These are phyloP conservation scores for Zalaria sp. DNA, from an alignment of 2,329 filamentous ascomycete species.

Conservation along the genomic window DNA sequence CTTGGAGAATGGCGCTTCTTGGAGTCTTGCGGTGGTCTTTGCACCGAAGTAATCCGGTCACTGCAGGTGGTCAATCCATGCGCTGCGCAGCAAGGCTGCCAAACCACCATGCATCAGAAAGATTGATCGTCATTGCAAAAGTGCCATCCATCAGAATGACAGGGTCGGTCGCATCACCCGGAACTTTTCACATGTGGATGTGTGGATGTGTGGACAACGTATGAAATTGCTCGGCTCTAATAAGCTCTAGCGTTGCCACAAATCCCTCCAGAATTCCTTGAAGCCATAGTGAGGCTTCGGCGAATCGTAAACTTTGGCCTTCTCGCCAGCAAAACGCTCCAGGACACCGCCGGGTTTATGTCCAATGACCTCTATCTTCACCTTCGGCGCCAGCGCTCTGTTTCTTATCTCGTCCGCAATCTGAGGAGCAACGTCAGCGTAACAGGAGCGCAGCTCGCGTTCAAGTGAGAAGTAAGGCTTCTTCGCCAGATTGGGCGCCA, in stretches of 20 bases:
- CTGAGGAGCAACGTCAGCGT: conserved; percentile 68
- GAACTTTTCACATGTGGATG: no score
- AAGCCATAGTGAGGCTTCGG: conserved; percentile 68
- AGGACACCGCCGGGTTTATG: conserved; percentile 41
- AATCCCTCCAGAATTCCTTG: conserved; percentile 76
- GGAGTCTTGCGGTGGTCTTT: no score
- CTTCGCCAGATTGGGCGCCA: conserved; percentile 82
- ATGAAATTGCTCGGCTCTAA: no score
- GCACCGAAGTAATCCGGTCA: no score
- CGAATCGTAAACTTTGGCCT: conserved; percentile 58
- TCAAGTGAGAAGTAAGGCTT: conserved; percentile 82
- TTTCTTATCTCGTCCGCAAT: conserved; percentile 60
- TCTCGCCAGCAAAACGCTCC: conserved; percentile 42
- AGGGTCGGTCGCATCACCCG: no score
- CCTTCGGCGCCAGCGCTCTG: conserved; percentile 40
- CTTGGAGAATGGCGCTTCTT: no score
- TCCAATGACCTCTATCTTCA: conserved; percentile 27
- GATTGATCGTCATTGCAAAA: no score
- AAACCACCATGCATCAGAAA: no score
- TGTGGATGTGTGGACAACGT: no score
- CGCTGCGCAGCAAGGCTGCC: no score
- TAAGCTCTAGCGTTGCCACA: conserved; percentile 30
- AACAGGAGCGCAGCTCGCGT: conserved; percentile 69
- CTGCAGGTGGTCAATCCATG: no score
- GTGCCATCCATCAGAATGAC: no score